Evolutionary conservation across 2,329 filamentous ascomycete genomes (phyloP).

Genomic region (Epichloe hybrida): DNA sequence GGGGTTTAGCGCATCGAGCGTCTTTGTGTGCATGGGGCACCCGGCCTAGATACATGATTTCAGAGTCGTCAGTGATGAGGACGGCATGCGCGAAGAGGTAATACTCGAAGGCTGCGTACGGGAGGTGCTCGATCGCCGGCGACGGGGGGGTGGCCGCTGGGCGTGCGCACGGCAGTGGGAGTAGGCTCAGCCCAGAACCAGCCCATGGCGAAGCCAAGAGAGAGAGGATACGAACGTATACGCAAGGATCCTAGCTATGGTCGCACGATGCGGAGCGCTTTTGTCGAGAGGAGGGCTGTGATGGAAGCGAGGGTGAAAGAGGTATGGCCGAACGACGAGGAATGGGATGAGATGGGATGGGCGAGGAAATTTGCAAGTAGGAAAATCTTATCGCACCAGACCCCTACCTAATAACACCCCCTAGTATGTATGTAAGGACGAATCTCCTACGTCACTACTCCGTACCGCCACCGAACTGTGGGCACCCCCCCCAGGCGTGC

Average conservation of each 20-base stretch:
- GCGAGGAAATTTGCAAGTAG: background rate
- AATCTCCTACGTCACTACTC: constrained; percentile 10
- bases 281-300: background rate
- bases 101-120: constrained; percentile 11
- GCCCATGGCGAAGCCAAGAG: constrained; percentile 30
- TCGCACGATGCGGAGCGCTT: background rate
- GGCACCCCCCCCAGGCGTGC: too few species aligned
- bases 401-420: too few species aligned
- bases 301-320: background rate
- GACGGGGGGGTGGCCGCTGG: constrained; percentile 19
- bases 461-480: background rate
- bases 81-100: background rate
- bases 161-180: constrained; percentile 20
- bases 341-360: background rate
- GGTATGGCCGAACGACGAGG: background rate
- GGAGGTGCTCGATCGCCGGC: constrained; percentile 19
- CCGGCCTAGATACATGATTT: constrained; percentile 23
- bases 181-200: constrained; percentile 49
- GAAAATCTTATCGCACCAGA: constrained; percentile 2
- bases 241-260: background rate
- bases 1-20: constrained; percentile 32
- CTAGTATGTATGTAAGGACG: background rate
- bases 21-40: constrained; percentile 46
- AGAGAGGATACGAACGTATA: too few species aligned
- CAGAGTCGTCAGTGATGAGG: background rate